Evolutionary conservation across 1,139 yeast genomes (phyloP).

Genomic region (Scheffersomyces titani): DNA sequence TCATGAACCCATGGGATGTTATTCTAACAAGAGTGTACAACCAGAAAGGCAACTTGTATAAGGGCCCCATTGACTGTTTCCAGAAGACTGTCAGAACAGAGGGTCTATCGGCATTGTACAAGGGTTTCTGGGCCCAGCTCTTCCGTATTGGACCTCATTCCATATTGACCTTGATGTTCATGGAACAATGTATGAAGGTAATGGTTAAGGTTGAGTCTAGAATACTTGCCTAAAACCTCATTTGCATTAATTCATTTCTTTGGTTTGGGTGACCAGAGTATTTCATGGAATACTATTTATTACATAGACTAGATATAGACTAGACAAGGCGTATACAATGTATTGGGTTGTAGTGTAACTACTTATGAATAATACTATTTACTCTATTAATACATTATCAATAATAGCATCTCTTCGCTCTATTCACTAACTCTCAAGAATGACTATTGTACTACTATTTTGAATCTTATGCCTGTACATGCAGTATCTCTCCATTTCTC

Average conservation of each 20-base stretch:
- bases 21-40: constrained; percentile 91
- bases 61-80: constrained; percentile 86
- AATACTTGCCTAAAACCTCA: constrained; percentile 1
- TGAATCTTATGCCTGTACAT: too few species aligned
- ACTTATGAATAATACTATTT: not conserved
- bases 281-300: not conserved
- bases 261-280: not conserved
- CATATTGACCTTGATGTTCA: constrained; percentile 81
- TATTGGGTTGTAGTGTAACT: not conserved
- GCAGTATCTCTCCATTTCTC: too few species aligned
- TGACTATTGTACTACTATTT: too few species aligned
- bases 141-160: constrained; percentile 96
- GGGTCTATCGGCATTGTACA: constrained; percentile 86
- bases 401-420: too few species aligned
- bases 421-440: too few species aligned
- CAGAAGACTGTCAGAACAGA: constrained; percentile 77
- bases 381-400: too few species aligned
- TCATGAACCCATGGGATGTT: constrained; percentile 98
- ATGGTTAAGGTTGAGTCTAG: constrained; percentile 42
- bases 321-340: not conserved
- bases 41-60: constrained; percentile 85
- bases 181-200: constrained; percentile 89
- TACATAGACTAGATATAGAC: not conserved
- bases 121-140: constrained; percentile 92
- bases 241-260: not conserved